Conservation (phyloP, 2,329 filamentous ascomycete genomes). For the Lachnellula hyalina region DNA sequence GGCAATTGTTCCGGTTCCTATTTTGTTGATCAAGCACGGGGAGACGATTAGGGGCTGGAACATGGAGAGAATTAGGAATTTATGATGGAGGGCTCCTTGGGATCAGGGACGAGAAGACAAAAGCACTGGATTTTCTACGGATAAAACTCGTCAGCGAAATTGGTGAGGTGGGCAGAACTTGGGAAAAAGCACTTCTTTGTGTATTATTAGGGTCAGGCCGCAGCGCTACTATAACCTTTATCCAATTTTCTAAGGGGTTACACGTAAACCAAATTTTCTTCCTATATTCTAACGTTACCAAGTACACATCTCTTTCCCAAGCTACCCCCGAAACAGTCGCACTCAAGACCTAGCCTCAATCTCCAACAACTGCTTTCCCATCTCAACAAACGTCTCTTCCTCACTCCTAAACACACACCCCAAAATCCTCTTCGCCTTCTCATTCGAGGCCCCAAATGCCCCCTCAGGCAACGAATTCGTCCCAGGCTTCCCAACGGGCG, state of each 20-base stretch:
- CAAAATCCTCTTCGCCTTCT: slow-evolving; percentile 8
- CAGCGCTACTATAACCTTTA: no score
- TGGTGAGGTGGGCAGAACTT: neutral
- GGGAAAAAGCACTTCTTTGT: neutral
- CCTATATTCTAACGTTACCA: no score
- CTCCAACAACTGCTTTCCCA: slow-evolving; percentile 20
- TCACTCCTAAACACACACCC: slow-evolving; percentile 9
- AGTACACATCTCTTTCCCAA: no score
- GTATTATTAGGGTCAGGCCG: no score
- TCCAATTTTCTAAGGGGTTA: no score
- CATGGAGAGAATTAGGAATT: neutral
- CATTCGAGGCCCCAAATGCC: neutral
- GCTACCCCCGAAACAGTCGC: no score
- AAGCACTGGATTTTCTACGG: neutral
- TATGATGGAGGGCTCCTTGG: neutral
- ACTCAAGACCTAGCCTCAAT: slow-evolving; percentile 4
- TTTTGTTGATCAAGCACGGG: slow-evolving; percentile 1
- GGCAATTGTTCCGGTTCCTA: slow-evolving; percentile 38
- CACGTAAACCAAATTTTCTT: no score
- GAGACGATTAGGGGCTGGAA: slow-evolving; percentile 1
- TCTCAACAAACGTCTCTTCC: slow-evolving; percentile 20
- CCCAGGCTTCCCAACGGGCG: slow-evolving; percentile 38
- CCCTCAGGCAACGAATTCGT: neutral
- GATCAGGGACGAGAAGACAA: neutral
- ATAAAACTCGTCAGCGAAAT: neutral